Conservation (phyloP, 768 basidiomycete species). For the Pulveroboletus sp. region DNA sequence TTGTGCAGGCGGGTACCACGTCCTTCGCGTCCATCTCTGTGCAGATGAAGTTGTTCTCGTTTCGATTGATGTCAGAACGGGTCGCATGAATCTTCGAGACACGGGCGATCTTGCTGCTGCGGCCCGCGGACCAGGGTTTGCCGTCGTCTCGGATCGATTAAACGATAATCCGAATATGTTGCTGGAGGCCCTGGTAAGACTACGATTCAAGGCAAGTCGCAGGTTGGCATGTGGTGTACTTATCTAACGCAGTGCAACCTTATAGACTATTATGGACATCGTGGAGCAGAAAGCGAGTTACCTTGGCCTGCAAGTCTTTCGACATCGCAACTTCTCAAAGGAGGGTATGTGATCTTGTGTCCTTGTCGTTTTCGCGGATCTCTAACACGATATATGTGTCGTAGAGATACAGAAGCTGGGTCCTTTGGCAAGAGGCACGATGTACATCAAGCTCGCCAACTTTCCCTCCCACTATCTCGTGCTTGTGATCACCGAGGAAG, state of each 20-base stretch:
- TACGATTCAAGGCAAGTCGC: slow-evolving; percentile 61
- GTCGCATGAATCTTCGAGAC: slow-evolving; percentile 74
- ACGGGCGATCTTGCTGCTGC: slow-evolving; percentile 78
- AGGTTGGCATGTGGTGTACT: not conserved
- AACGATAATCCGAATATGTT: slow-evolving; percentile 69
- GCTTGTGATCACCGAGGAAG: slow-evolving; percentile 73
- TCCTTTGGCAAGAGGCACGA: slow-evolving; percentile 50
- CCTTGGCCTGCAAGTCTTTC: slow-evolving; percentile 76
- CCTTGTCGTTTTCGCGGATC: not conserved
- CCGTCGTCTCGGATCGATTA: slow-evolving; percentile 52
- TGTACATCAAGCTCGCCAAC: slow-evolving; percentile 76
- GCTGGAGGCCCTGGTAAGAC: slow-evolving; percentile 50
- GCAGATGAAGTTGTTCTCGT: slow-evolving; percentile 75
- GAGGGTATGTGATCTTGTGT: slow-evolving; percentile 47
- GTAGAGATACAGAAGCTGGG: slow-evolving; percentile 75
- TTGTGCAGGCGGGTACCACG: slow-evolving; percentile 48
- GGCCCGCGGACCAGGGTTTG: slow-evolving; percentile 66
- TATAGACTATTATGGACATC: slow-evolving; percentile 79
- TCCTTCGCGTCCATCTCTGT: slow-evolving; percentile 68
- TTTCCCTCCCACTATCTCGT: slow-evolving; percentile 85
- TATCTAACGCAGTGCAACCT: not conserved
- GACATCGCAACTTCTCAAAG: slow-evolving; percentile 60
- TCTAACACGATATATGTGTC: not conserved
- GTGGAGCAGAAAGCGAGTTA: slow-evolving; percentile 85
- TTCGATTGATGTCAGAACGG: slow-evolving; percentile 77